Percentiles rank a stretch among this genome's conserved stretches.
Conservation (phyloP, 805 yeast species). For the Saccharomycopsis amapae region DNA sequence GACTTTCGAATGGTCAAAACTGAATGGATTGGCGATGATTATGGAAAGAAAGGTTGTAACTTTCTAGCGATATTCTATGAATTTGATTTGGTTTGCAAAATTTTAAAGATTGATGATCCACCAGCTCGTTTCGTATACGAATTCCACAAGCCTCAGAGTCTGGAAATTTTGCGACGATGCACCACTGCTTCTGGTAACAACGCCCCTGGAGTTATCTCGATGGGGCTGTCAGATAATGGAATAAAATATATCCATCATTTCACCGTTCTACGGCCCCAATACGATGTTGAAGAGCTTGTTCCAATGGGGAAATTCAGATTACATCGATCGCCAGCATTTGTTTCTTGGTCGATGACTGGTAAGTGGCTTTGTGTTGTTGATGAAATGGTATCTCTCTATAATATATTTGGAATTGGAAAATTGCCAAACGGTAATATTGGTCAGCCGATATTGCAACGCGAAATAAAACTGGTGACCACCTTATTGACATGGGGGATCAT, state of each 20-base stretch:
- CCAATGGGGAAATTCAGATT: conserved; percentile 5
- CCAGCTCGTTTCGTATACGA: too few species aligned
- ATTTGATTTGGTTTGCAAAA: too few species aligned
- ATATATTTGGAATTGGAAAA: conserved; percentile 16
- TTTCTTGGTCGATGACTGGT: conserved; percentile 15
- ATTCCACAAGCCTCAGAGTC: too few species aligned
- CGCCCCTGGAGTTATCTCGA: neutral
- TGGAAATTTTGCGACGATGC: neutral
- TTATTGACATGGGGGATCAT: conserved; percentile 1
- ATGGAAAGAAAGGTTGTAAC: too few species aligned
- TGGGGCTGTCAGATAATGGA: conserved; percentile 5
- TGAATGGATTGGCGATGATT: too few species aligned
- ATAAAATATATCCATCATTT: conserved; percentile 7
- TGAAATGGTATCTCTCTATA: conserved; percentile 2
- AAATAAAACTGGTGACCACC: neutral
- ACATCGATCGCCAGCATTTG: neutral
- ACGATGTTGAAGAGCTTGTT: neutral
- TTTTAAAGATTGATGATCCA: too few species aligned
- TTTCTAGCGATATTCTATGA: too few species aligned
- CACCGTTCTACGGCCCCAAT: neutral
- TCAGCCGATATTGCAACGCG: neutral
- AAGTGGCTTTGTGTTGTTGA: conserved; percentile 12
- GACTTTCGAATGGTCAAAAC: too few species aligned
- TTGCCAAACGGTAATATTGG: neutral
- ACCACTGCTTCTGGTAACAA: neutral